Evolutionary conservation across 192 early-diverging fungal species (phyloP).

Genomic region (Podila epigama): DNA sequence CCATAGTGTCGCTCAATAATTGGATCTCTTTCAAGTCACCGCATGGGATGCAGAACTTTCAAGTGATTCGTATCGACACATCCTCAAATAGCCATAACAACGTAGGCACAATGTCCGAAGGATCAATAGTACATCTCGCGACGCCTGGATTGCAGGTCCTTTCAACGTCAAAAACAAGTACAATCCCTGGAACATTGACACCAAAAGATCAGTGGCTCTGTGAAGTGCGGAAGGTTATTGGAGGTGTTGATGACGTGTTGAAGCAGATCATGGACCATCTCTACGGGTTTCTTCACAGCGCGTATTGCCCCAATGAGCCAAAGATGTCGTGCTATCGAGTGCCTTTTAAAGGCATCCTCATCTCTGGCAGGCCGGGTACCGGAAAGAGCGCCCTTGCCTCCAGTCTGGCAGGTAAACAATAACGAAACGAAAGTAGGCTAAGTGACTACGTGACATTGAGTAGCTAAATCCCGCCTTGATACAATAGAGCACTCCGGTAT

Average conservation of each 20-base stretch:
- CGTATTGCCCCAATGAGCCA: not conserved
- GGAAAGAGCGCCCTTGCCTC: slow-evolving; percentile 60
- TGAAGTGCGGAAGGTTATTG: slow-evolving; percentile 16
- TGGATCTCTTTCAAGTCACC: slow-evolving; percentile 28
- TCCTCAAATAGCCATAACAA: not conserved
- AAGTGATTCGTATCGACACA: slow-evolving; percentile 9
- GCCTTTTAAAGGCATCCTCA: slow-evolving; percentile 50
- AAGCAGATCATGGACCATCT: slow-evolving; percentile 29
- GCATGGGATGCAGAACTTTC: slow-evolving; percentile 18
- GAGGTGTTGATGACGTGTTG: slow-evolving; percentile 46
- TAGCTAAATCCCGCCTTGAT: not conserved
- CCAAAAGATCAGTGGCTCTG: slow-evolving; percentile 16
- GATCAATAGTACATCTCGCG: slow-evolving; percentile 1
- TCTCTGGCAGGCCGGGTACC: slow-evolving; percentile 60
- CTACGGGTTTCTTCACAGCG: slow-evolving; percentile 21
- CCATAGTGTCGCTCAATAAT: slow-evolving; percentile 13
- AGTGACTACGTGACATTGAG: not conserved
- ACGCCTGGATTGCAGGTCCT: not conserved
- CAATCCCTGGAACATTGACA: not conserved
- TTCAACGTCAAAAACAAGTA: not conserved
- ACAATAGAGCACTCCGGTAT: slow-evolving; percentile 45
- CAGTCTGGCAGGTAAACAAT: slow-evolving; percentile 39
- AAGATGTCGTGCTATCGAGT: slow-evolving; percentile 13
- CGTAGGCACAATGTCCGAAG: slow-evolving; percentile 25
- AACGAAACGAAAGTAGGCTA: not conserved